phyloP scores from a whole-genome alignment of 2,329 filamentous ascomycete genomes.

The Verticillium nubilum region DNA sequence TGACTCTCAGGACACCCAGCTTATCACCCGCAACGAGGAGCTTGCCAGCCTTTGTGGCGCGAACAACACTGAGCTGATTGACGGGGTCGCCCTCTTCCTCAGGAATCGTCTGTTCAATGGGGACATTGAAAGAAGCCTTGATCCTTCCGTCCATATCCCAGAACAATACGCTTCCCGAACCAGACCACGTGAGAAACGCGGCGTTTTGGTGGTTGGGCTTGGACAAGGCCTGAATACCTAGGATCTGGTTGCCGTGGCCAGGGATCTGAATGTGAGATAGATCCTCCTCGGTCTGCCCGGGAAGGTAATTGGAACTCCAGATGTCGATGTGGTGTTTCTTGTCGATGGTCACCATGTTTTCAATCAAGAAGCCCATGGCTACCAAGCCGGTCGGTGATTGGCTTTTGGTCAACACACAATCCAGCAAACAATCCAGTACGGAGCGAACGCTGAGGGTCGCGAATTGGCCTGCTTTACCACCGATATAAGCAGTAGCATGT shows the following conservation, averaged over 20 bases:
- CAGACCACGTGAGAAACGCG: slow-evolving; percentile 86
- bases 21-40: slow-evolving; percentile 81
- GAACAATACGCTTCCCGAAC: slow-evolving; percentile 71
- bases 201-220: slow-evolving; percentile 56
- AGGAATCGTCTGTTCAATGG: slow-evolving; percentile 57
- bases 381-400: slow-evolving; percentile 43
- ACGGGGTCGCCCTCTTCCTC: slow-evolving; percentile 44
- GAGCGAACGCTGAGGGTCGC: slow-evolving; percentile 45
- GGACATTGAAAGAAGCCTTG: slow-evolving; percentile 58
- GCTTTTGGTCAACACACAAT: slow-evolving; percentile 31
- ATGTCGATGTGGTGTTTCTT: slow-evolving; percentile 70
- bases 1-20: slow-evolving; percentile 71
- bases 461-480: slow-evolving; percentile 59
- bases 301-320: slow-evolving; percentile 42
- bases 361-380: slow-evolving; percentile 63
- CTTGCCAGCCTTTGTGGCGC: slow-evolving; percentile 54
- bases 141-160: slow-evolving; percentile 74
- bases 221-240: slow-evolving; percentile 66
- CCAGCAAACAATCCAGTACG: slow-evolving; percentile 35
- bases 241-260: slow-evolving; percentile 58
- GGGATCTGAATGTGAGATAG: slow-evolving; percentile 50
- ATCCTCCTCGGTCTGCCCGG: slow-evolving; percentile 29
- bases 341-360: slow-evolving; percentile 71
- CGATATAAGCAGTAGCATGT: slow-evolving; percentile 57
- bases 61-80: slow-evolving; percentile 57